Base-by-base conservation (phyloP, 352 stramenopile genomes). In the Lagenidium giganteum region DNA sequence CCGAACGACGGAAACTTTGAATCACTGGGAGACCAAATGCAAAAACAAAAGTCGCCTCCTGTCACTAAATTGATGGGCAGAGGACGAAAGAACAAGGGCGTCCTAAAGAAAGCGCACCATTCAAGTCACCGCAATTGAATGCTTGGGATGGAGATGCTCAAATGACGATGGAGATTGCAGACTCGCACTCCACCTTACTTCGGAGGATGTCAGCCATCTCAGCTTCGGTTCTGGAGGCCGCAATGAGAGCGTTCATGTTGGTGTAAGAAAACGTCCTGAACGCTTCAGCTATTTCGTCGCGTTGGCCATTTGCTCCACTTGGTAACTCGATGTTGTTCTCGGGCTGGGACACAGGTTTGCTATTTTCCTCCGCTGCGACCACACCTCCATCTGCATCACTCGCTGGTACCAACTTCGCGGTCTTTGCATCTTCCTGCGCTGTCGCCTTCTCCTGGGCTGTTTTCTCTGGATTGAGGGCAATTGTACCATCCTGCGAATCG, bases 221-320 rank as follows among this genome's bases (percentile, higher is more conserved):
- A 11, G 82, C 82, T 65, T 93, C 79, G 1, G 70, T 71, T 53
- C 74, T 67, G 1, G 79, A 89, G 20, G 82, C 79, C 5, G 82
- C 77, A 8, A 71, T 77, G 14, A 93, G 59, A 14, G 82, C 82
- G 17, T 82, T 90, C 75, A 90, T 92, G 59, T 93, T 93, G 24
- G 77, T 93, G 46, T 83, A 90, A 57, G 77, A 90, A 43, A 93
- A 92, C 18, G 65, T 84, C 21, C 65, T 73, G 49, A 93, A 93
- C 2, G 61, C 65, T 50, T 87, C 70, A 3, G 56, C 59, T 13
- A 77, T 46, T 29, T 47, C 65, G 13, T 71, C 63, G 0, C 67
- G 33, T 64, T 66, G 49, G 86, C 84, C 76, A 84, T 86, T 13
- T n/a, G n/a, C n/a, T n/a, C 68, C 76, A 53, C 73, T 83, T 22